Conservation (phyloP, 129 eudicot species). For the Tagetes erecta region DNA sequence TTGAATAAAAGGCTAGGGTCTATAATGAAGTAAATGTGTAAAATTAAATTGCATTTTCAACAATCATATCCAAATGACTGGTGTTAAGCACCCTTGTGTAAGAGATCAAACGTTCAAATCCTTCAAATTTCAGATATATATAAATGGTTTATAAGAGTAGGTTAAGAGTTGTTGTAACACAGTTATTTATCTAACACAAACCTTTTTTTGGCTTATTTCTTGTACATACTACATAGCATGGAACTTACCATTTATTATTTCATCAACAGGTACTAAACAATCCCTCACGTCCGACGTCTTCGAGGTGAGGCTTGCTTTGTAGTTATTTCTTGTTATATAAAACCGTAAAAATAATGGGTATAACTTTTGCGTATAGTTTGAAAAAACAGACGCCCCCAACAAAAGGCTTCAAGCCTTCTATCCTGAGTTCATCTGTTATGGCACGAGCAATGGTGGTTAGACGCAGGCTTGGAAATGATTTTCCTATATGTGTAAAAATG, state of each 20-base stretch:
- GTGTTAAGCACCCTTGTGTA: too few relatives aligned
- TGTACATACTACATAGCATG: neutral
- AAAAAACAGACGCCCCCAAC: constrained; percentile 31
- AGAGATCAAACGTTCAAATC: too few relatives aligned
- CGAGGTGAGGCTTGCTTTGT: constrained; percentile 44
- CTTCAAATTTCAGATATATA: too few relatives aligned
- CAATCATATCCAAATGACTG: neutral
- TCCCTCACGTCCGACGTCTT: constrained; percentile 25
- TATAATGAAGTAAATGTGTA: neutral
- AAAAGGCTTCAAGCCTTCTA: constrained; percentile 27
- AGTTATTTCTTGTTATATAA: neutral
- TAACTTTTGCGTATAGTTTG: constrained; percentile 17
- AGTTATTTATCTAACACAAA: neutral
- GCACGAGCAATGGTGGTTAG: constrained; percentile 56
- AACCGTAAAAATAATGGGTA: neutral
- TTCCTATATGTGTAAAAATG: constrained; percentile 55
- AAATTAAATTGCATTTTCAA: constrained; percentile 14
- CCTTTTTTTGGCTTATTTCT: neutral
- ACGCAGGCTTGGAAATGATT: constrained; percentile 47
- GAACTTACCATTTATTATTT: constrained; percentile 6
- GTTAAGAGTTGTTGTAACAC: neutral
- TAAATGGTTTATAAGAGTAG: too few relatives aligned
- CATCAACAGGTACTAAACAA: constrained; percentile 45
- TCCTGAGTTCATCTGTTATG: constrained; percentile 43
- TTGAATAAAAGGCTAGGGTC: neutral